Percentiles rank a stretch among this genome's conserved stretches.
Conservation (phyloP, 345 rosid species). For the Arabidopsis arenosa region DNA sequence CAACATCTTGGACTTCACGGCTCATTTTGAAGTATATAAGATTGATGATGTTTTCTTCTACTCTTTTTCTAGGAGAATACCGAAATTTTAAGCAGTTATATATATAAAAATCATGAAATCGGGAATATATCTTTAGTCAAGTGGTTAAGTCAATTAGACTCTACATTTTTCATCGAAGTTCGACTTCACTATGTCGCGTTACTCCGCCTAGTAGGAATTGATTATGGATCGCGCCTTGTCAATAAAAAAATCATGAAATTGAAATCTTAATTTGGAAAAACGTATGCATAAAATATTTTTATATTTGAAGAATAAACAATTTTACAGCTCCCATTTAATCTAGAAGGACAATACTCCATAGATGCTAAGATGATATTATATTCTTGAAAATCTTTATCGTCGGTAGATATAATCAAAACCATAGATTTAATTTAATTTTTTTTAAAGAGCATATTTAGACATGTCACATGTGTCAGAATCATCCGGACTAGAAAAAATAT, state of each 20-base stretch:
- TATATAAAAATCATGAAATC: too few relatives aligned
- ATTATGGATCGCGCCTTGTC: too few relatives aligned
- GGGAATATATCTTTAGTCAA: too few relatives aligned
- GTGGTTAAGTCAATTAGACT: too few relatives aligned
- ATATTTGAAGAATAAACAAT: slow-evolving; percentile 7
- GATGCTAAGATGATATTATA: slow-evolving; percentile 39
- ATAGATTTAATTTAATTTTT: slow-evolving; percentile 4
- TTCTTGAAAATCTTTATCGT: slow-evolving; percentile 38
- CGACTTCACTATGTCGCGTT: too few relatives aligned
- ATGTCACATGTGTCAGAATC: slow-evolving; percentile 40
- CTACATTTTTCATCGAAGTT: too few relatives aligned
- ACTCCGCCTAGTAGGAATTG: too few relatives aligned
- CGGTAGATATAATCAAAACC: slow-evolving; percentile 41
- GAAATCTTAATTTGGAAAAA: not conserved
- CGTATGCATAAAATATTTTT: slow-evolving; percentile 3
- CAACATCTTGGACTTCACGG: not conserved
- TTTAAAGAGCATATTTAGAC: slow-evolving; percentile 17
- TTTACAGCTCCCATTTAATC: slow-evolving; percentile 24
- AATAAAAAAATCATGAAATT: not conserved
- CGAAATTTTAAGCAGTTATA: too few relatives aligned
- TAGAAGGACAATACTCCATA: slow-evolving; percentile 24
- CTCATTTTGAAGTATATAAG: too few relatives aligned
- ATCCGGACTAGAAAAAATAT: slow-evolving; percentile 41
- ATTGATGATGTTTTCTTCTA: too few relatives aligned
- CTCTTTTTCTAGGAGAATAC: too few relatives aligned